phyloP scores from a whole-genome alignment of 2,329 filamentous ascomycete genomes.

The Verticillium nubilum region DNA sequence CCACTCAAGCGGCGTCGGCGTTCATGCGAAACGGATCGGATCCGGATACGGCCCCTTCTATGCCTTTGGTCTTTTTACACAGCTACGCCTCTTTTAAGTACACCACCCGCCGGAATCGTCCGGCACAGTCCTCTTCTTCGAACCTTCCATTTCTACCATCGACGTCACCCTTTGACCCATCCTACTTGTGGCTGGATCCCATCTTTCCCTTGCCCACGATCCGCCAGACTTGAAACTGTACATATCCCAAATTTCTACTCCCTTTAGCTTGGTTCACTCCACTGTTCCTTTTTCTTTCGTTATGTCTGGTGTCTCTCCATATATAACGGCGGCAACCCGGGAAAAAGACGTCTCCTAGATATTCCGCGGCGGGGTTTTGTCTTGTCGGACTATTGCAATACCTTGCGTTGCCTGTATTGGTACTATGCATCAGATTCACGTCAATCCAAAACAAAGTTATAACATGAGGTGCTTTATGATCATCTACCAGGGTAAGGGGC shows the following conservation, averaged over 20 bases:
- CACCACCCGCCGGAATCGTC: background rate
- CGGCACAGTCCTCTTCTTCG: background rate
- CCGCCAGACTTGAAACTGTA: background rate
- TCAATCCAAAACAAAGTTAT: background rate
- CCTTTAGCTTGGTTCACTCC: background rate
- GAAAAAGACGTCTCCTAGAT: background rate
- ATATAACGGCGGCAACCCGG: background rate
- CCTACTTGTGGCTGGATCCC: background rate
- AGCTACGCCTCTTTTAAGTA: background rate
- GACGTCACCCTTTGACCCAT: background rate
- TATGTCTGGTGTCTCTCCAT: background rate
- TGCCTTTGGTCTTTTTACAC: background rate
- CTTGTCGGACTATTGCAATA: background rate
- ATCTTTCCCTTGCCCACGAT: background rate
- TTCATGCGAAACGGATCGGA: background rate
- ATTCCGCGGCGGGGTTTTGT: background rate
- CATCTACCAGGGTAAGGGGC: too few species aligned
- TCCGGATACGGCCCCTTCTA: background rate
- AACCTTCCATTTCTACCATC: background rate
- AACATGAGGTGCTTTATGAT: too few species aligned
- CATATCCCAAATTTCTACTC: background rate
- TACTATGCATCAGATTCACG: background rate
- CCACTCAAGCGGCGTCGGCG: background rate
- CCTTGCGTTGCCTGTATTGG: background rate
- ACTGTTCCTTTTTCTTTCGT: background rate